These are phyloP conservation scores for Apiotrichum gracile DNA, from an alignment of 1,284 basidiomycete genomes.

Conservation along the genomic window DNA sequence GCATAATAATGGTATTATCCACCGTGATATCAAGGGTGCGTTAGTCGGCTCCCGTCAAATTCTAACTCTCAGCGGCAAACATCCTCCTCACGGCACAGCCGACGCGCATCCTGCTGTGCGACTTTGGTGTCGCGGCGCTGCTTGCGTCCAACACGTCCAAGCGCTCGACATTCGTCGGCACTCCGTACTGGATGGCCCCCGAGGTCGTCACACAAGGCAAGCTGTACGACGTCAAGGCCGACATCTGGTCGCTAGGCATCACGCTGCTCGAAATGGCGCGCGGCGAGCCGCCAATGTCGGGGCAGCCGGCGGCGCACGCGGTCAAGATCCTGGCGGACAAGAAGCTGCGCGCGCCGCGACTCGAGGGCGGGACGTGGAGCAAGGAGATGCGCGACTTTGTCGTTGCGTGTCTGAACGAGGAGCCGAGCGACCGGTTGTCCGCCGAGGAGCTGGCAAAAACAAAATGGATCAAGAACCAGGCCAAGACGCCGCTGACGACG, in stretches of 20 bases:
- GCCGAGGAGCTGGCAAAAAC: slow-evolving; percentile 85
- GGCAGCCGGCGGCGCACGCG: slow-evolving; percentile 77
- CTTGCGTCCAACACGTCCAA: slow-evolving; percentile 81
- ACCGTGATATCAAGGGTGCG: slow-evolving; percentile 81
- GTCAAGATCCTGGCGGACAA: slow-evolving; percentile 81
- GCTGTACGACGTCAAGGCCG: slow-evolving; percentile 90
- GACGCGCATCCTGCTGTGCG: slow-evolving; percentile 86
- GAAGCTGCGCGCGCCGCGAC: slow-evolving; percentile 59
- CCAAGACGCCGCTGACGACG: slow-evolving; percentile 62
- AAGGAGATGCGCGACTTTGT: slow-evolving; percentile 88
- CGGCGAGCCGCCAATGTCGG: slow-evolving; percentile 57
- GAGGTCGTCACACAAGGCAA: slow-evolving; percentile 86
- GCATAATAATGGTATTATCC: slow-evolving; percentile 90
- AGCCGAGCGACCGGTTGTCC: slow-evolving; percentile 68
- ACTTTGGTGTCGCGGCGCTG: slow-evolving; percentile 94
- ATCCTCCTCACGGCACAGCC: slow-evolving; percentile 73
- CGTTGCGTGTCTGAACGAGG: slow-evolving; percentile 74
- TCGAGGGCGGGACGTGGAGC: slow-evolving; percentile 70
- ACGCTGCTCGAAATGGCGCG: slow-evolving; percentile 87
- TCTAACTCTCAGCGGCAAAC: slow-evolving; percentile 64
- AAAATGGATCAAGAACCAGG: slow-evolving; percentile 84
- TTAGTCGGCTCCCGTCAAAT: background rate
- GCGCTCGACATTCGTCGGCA: slow-evolving; percentile 89
- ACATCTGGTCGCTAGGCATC: slow-evolving; percentile 95
- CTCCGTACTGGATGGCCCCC: slow-evolving; percentile 98